Evolutionary conservation across 1,139 yeast species (phyloP).

Genomic region (Lipomyces yarrowii): DNA sequence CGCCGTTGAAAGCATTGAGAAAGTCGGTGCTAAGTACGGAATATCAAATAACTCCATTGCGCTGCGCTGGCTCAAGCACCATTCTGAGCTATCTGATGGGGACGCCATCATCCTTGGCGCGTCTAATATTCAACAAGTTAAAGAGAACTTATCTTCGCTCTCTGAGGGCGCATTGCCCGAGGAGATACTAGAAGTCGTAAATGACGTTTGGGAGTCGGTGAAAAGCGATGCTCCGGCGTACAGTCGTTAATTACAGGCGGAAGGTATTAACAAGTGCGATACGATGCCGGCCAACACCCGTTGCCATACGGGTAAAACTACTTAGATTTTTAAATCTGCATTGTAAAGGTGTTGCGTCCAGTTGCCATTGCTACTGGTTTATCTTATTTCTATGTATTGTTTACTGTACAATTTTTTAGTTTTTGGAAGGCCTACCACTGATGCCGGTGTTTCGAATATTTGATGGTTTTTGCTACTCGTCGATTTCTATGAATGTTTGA

Average conservation of each 20-base stretch:
- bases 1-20: slow-evolving; percentile 35
- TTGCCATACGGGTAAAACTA: not conserved
- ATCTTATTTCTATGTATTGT: not conserved
- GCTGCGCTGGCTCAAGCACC: slow-evolving; percentile 38
- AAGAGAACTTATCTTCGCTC: slow-evolving; percentile 33
- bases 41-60: slow-evolving; percentile 35
- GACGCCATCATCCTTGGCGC: slow-evolving; percentile 40
- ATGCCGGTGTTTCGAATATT: not conserved
- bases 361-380: not conserved
- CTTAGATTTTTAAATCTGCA: not conserved
- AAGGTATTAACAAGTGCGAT: slow-evolving; percentile 24
- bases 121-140: slow-evolving; percentile 33
- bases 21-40: slow-evolving; percentile 33
- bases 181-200: slow-evolving; percentile 33
- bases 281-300: slow-evolving; percentile 28
- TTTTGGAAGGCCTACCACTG: not conserved
- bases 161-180: slow-evolving; percentile 35
- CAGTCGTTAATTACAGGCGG: slow-evolving; percentile 2
- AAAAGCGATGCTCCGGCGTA: slow-evolving; percentile 35
- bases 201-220: slow-evolving; percentile 36
- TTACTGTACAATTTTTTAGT: not conserved
- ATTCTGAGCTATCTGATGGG: slow-evolving; percentile 34
- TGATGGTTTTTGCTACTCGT: not conserved
- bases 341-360: not conserved
- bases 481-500: not conserved